Percentiles rank a stretch among this genome's conserved stretches.
Evolutionary conservation across 495 filamentous ascomycete species (phyloP).

Genomic region (Penicillium argentinense): DNA sequence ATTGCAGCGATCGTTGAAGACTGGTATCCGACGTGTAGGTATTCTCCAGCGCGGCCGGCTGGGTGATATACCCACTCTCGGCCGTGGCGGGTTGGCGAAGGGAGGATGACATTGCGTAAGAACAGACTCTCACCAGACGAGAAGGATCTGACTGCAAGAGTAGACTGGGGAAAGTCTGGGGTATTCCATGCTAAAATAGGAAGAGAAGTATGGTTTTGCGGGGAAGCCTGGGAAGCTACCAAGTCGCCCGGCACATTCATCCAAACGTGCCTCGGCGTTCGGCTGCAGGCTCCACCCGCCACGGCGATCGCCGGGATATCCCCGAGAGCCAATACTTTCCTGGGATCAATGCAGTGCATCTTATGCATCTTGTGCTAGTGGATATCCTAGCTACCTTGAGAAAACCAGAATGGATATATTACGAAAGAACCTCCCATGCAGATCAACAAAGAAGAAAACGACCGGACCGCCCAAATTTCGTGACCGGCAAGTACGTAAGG

Average conservation of each 20-base stretch:
- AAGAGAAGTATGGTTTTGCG: too few species aligned
- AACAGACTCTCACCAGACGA: not conserved
- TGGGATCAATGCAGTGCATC: not conserved
- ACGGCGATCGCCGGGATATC: conserved; percentile 13
- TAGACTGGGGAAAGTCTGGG: not conserved
- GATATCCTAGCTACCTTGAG: too few species aligned
- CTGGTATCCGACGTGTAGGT: conserved; percentile 34
- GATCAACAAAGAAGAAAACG: not conserved
- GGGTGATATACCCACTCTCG: conserved; percentile 32
- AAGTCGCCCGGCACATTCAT: too few species aligned
- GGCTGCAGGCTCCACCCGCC: conserved; percentile 6
- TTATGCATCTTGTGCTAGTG: too few species aligned
- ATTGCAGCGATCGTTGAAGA: conserved; percentile 26
- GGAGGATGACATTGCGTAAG: conserved; percentile 44
- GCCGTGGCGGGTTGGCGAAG: conserved; percentile 29
- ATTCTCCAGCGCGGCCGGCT: conserved; percentile 28
- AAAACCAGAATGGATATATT: too few species aligned
- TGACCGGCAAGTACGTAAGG: too few species aligned
- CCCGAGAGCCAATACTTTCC: not conserved
- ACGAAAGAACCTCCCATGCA: not conserved
- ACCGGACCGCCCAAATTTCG: too few species aligned
- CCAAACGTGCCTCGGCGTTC: conserved; percentile 22
- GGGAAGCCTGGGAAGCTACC: too few species aligned
- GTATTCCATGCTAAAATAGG: not conserved
- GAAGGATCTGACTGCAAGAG: not conserved